Evolutionary conservation across 305 asterid species (phyloP), one percentile per base, ranked within the genome.

Genomic region (Ilex paraguariensis): DNA sequence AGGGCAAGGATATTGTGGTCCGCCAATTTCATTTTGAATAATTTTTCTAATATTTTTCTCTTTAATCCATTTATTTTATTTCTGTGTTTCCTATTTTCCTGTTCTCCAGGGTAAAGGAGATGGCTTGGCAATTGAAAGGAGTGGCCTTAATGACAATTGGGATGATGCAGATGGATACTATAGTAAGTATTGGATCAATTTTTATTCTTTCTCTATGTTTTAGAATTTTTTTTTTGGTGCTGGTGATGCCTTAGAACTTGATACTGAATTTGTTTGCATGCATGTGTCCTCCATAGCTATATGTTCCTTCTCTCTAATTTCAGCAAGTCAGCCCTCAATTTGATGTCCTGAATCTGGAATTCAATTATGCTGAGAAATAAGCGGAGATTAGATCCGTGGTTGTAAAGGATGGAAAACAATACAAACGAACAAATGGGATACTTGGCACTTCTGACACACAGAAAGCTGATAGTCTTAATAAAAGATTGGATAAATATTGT

Each of bases 131-230:
- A 77, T 86, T 77, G 96, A 91, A 72, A 87, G 75, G 74, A 79
- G 90, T 76, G 96, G 89, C 56, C 83, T 84, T 21, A 69, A 91
- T 77, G 99, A 94, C 73, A 94, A 94, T 70, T 94, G 99, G 99
- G 99, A 94, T 79, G 99, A 94, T 63, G 82, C 97, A 2, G 99
- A 94, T 75, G 99, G 99, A 59, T 94, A 94, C 77, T 94, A 94
- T 65, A 92, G 99, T 94, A 78, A 71, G 87, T 73, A 56, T 3
- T 56, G 42, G 42, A 30, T 58, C 65, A 44, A 65, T 59, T 30
- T 15, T 42, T 56, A 64, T 39, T 54, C 42, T 66, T 51, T 48
- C 33, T 63, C 31, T 39, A 44, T 31, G 51, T 42, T 61, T 59
- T 33, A 13, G 53, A 52, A 56, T 61, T 42, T 62, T 75, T 59